These are phyloP conservation scores for Alternaria brassicicola DNA, from an alignment of 2,329 filamentous ascomycete species.

Conservation along the genomic window DNA sequence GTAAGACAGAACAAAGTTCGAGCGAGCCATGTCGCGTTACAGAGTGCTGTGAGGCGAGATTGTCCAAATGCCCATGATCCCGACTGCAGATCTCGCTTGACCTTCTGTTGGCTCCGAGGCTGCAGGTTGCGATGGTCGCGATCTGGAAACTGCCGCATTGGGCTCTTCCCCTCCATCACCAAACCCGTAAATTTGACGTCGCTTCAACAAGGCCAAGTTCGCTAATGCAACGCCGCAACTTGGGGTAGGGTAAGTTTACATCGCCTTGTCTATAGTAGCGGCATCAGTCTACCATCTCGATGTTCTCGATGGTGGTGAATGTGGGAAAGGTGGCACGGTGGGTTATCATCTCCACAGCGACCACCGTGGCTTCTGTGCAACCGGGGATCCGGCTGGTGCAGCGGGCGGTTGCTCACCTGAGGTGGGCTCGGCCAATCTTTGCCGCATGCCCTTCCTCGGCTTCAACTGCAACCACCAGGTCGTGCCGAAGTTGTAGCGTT, in stretches of 20 bases:
- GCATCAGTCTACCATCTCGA: conserved; percentile 8
- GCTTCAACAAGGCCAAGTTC: conserved; percentile 3
- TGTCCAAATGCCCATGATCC: conserved; percentile 19
- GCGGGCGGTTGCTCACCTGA: conserved; percentile 20
- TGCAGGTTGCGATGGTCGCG: conserved; percentile 9
- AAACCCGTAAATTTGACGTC: conserved; percentile 20
- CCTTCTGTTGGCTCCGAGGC: conserved; percentile 20
- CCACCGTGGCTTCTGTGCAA: conserved; percentile 43
- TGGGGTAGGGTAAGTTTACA: not conserved
- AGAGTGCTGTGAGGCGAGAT: conserved; percentile 11
- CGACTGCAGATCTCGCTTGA: conserved; percentile 26
- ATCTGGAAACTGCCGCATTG: conserved; percentile 17
- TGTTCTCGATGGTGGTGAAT: conserved; percentile 11
- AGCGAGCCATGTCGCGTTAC: conserved; percentile 5
- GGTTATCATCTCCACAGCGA: conserved; percentile 41
- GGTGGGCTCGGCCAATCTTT: conserved; percentile 18
- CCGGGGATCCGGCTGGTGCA: conserved; percentile 23
- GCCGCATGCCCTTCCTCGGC: conserved; percentile 44
- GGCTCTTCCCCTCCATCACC: conserved; percentile 17
- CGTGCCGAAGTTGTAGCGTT: conserved; percentile 56
- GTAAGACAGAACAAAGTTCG: conserved; percentile 16
- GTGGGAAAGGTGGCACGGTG: conserved; percentile 18
- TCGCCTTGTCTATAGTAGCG: conserved; percentile 3
- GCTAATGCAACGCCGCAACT: not conserved
- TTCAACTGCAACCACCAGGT: conserved; percentile 58